phyloP scores from a whole-genome alignment of 2,329 filamentous ascomycete genomes.

The Ophiostoma novo-ulmi region DNA sequence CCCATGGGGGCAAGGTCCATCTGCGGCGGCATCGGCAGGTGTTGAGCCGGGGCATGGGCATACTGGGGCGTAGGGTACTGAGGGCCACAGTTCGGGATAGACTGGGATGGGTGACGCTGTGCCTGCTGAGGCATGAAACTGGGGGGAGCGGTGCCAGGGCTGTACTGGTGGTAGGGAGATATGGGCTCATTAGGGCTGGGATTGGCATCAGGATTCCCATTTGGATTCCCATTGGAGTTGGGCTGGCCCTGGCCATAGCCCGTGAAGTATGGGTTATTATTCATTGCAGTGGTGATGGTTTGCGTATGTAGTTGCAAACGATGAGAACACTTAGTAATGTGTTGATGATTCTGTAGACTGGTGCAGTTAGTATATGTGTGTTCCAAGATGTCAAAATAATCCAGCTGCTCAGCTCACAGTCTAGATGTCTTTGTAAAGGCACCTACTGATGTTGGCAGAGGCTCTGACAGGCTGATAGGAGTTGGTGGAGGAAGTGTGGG shows the following conservation, averaged over 20 bases:
- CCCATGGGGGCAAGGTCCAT: constrained; percentile 1
- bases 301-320: too few relatives aligned
- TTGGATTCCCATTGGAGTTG: background rate
- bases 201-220: background rate
- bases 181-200: background rate
- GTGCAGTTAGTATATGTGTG: background rate
- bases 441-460: background rate
- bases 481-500: background rate
- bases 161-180: background rate
- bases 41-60: background rate
- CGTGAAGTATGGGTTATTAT: background rate
- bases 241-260: background rate
- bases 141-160: background rate
- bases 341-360: background rate
- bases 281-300: background rate
- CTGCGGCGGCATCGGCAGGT: background rate
- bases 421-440: background rate
- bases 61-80: background rate
- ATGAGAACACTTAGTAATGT: too few relatives aligned
- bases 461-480: background rate
- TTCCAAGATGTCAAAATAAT: background rate
- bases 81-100: background rate
- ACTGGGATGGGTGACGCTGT: background rate
- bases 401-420: background rate
- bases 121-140: background rate